phyloP scores from a whole-genome alignment of 2,329 filamentous ascomycete genomes.

The Botryotinia calthae region DNA sequence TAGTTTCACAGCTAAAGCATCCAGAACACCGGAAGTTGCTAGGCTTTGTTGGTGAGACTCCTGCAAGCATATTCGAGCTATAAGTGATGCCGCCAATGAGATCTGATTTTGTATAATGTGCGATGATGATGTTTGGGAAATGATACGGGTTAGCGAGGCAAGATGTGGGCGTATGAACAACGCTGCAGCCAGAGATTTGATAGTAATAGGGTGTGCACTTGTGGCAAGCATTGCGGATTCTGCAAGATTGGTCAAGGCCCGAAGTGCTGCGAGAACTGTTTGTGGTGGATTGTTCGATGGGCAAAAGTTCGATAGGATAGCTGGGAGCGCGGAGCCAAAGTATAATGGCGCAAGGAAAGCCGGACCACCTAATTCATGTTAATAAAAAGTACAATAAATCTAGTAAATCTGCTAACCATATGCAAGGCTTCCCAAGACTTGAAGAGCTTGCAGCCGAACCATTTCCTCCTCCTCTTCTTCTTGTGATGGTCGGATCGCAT shows the following conservation, averaged over 20 bases:
- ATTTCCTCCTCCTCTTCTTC: conserved; percentile 68
- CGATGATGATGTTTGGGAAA: conserved; percentile 56
- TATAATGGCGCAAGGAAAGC: conserved; percentile 74
- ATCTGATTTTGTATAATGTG: conserved; percentile 60
- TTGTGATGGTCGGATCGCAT: conserved; percentile 42
- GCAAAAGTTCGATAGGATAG: conserved; percentile 69
- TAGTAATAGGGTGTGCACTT: conserved; percentile 49
- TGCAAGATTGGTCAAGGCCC: conserved; percentile 68
- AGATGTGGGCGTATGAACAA: conserved; percentile 64
- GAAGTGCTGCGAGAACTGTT: conserved; percentile 71
- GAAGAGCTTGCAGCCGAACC: conserved; percentile 72
- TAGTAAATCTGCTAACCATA: conserved; percentile 59
- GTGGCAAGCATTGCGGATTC: conserved; percentile 60
- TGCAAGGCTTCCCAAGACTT: conserved; percentile 81
- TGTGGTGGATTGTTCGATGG: conserved; percentile 61
- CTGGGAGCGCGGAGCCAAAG: conserved; percentile 62
- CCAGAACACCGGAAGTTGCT: conserved; percentile 70
- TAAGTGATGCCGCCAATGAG: conserved; percentile 55
- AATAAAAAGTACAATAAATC: conserved; percentile 19
- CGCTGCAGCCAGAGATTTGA: conserved; percentile 55
- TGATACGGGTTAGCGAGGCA: conserved; percentile 61
- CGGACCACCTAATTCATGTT: conserved; percentile 62
- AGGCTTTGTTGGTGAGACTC: conserved; percentile 70
- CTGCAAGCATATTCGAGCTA: conserved; percentile 61
- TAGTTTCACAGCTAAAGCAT: conserved; percentile 72